Base-by-base conservation (phyloP, 1,139 yeast genomes). In the Yamadazyma jaroonii region DNA sequence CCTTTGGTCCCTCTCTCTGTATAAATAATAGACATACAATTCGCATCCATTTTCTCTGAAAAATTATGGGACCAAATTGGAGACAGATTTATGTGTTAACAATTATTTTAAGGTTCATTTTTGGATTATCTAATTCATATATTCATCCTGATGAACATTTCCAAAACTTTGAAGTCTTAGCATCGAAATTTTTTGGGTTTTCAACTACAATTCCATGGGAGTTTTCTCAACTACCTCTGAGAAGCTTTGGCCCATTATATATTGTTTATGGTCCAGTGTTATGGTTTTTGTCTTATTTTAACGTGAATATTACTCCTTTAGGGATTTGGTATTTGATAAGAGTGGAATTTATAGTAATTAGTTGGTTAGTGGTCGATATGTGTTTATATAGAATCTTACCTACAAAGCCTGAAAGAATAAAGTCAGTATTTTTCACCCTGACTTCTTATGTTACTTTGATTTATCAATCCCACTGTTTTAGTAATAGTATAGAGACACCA, bases 131-230 rank as follows among this genome's bases (percentile, higher is more conserved):
- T 35, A 74, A 84, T 30, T 87, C 97, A 1, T 94, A 94, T 56
- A 81, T 94, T 35, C 99, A 94, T 50, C 98, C 98, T 0, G 99
- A 94, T 66, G 99, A 94, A 62, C 96, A 90, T 57, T 87, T 88
- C 57, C 99, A 94, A 58, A 79, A 84, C 15, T 74, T 94, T 25
- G 95, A 89, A 54, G 81, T 86, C 0, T 55, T 92, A 13, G 71
- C 83, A 4, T 59, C 64, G 47, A 57, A 61, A 26, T 57, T 79
- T 24, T 67, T 75, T 37, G 75, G 74, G 4, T 76, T 69, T 61
- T 62, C 72, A 29, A 74, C 79, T 2, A 71, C 76, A 21, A 54
- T 74, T 2, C 89, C 97, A 0, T 94, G 98, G 99, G 99, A 94
- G 56, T 92, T 87, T 57, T 55, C 68, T 1, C 50, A 64, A 0